Conservation (phyloP, 2,329 filamentous ascomycete genomes). For the Xylaria sp. region DNA sequence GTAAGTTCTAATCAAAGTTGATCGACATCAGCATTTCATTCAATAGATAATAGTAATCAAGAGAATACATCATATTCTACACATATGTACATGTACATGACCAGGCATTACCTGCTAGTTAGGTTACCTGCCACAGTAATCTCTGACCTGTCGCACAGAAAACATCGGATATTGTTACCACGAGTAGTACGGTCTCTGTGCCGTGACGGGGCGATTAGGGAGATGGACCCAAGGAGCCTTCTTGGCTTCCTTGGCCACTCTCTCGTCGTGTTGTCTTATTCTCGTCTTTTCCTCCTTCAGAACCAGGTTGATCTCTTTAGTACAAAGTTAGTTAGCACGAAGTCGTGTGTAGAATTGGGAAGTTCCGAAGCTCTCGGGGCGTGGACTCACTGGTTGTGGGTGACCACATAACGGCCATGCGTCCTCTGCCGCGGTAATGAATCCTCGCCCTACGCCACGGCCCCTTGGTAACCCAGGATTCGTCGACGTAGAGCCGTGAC, state of each 20-base stretch:
- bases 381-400: conserved; percentile 77
- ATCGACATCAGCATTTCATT: conserved; percentile 11
- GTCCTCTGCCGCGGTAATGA: conserved; percentile 81
- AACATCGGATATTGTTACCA: conserved; percentile 70
- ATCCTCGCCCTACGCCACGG: conserved; percentile 66
- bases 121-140: not conserved
- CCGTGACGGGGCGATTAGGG: conserved; percentile 84
- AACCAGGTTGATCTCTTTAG: conserved; percentile 77
- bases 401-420: conserved; percentile 73
- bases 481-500: conserved; percentile 86
- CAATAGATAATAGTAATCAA: not conserved
- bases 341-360: not conserved
- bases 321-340: conserved; percentile 38
- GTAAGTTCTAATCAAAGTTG: not conserved
- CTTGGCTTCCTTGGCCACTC: conserved; percentile 77
- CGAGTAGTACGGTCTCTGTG: conserved; percentile 88
- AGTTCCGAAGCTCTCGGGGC: conserved; percentile 20
- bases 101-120: not conserved
- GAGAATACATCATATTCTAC: conserved; percentile 37
- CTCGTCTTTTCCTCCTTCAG: conserved; percentile 95
- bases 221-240: conserved; percentile 87
- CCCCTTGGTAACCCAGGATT: conserved; percentile 91
- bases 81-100: conserved; percentile 39
- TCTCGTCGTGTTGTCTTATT: conserved; percentile 82
- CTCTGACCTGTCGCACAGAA: not conserved